Evolutionary conservation across 2,329 filamentous ascomycete genomes (phyloP), one percentile per base, ranked within the genome.

Genomic region (Cladorrhinum sp.): DNA sequence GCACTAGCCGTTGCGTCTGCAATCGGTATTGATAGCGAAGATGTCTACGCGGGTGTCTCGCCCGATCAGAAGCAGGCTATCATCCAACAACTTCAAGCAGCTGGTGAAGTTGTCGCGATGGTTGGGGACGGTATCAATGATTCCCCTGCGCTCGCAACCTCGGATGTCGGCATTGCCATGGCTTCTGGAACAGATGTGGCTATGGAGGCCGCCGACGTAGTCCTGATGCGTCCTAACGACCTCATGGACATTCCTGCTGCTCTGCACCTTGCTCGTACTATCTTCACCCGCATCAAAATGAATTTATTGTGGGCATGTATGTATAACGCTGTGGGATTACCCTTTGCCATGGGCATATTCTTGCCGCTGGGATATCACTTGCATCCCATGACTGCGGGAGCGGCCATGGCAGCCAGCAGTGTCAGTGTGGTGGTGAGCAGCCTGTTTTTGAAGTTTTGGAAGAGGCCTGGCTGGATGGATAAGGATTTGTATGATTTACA

Each of bases 71-170:
- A 99, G 73, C 93, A 96, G 73, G 80, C 83, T 25, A 96, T 98
- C 67, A 83, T 99, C 68, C 84, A 86, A 54, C 79, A 88, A 57
- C 82, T 98, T 18, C 92, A 97, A 76, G 79, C 81, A 0, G 75
- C 81, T 55, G 92, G 92, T 22, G 57, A 57, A 2, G 80, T 89
- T 54, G 91, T 98, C 24, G 95, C 91, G 67, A 99, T 99, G 95
- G 93, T 98, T 13, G 93, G 95, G 56, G 95, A 99, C 74, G 95
- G 95, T 48, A 97, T 99, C 82, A 99, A 99, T 75, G 95, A 99
- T 78, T 96, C 92, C 0, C 95, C 95, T 0, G 95, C 95, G 0
- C 85, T 99, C 10, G 95, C 92, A 0, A 96, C 92, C 0, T 93
- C 95, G 10, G 88, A 96, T 67, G 87, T 98, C 25, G 95, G 95